Conservation (phyloP, 2,329 filamentous ascomycete genomes). For the Fusarium hainanense region DNA sequence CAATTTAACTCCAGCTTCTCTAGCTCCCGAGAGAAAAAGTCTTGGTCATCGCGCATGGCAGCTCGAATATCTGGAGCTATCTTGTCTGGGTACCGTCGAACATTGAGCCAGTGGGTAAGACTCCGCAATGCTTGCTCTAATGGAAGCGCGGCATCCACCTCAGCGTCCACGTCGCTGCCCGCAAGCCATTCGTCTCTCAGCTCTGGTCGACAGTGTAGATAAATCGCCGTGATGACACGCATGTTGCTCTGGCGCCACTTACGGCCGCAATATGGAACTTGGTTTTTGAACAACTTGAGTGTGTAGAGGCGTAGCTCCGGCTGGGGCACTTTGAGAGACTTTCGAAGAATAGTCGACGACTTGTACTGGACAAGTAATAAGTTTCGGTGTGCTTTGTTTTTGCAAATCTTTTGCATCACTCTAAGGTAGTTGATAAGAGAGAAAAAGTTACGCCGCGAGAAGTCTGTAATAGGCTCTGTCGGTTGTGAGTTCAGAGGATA, state of each 20-base stretch:
- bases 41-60: conserved; percentile 76
- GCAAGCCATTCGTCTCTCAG: conserved; percentile 95
- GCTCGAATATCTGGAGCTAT: conserved; percentile 71
- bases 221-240: conserved; percentile 97
- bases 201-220: conserved; percentile 91
- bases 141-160: conserved; percentile 92
- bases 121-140: conserved; percentile 90
- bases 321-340: conserved; percentile 90
- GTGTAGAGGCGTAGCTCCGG: conserved; percentile 90
- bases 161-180: conserved; percentile 89
- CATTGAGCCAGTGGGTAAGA: conserved; percentile 94
- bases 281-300: conserved; percentile 97
- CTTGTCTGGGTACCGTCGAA: conserved; percentile 82
- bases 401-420: conserved; percentile 97
- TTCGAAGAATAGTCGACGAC: conserved; percentile 89
- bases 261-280: conserved; percentile 96
- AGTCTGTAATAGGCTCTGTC: conserved; percentile 82
- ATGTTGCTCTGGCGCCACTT: conserved; percentile 99
- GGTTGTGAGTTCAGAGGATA: conserved; percentile 79
- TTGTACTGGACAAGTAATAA: conserved; percentile 96
- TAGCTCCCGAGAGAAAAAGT: conserved; percentile 82
- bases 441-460: conserved; percentile 95
- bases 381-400: conserved; percentile 93
- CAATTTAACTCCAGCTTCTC: conserved; percentile 74
- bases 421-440: conserved; percentile 94